Conservation (phyloP, 495 filamentous ascomycete genomes). For the Aspergillus incahuasiensis region DNA sequence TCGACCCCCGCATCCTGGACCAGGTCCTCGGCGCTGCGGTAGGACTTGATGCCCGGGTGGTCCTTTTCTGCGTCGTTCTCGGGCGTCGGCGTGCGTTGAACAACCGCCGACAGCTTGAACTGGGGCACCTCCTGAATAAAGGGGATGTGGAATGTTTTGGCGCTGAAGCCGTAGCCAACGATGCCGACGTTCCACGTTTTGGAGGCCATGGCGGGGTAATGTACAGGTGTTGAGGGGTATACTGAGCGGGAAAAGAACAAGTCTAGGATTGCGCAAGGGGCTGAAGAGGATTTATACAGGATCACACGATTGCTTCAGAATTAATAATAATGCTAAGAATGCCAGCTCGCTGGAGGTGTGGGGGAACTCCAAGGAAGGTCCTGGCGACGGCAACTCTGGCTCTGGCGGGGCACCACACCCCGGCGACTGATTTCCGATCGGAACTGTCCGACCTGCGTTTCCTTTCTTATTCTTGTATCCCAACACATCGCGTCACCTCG, state of each 20-base stretch:
- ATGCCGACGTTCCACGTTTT: conserved; percentile 55
- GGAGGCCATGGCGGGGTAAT: conserved; percentile 35
- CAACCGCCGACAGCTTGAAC: conserved; percentile 69
- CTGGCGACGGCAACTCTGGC: conserved; percentile 34
- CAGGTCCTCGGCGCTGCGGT: conserved; percentile 56
- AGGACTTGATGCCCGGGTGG: conserved; percentile 60
- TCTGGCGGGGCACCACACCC: conserved; percentile 16
- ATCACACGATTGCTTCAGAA: neutral
- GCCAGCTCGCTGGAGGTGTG: conserved; percentile 10
- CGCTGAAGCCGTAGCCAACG: conserved; percentile 71
- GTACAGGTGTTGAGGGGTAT: conserved; percentile 7
- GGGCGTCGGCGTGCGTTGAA: conserved; percentile 69
- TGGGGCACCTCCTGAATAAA: conserved; percentile 63
- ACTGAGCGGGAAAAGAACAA: neutral
- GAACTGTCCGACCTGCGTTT: neutral
- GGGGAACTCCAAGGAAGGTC: conserved; percentile 31
- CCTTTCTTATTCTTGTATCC: conserved; percentile 28
- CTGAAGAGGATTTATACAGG: neutral
- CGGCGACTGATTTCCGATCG: conserved; percentile 9
- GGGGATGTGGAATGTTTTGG: conserved; percentile 88
- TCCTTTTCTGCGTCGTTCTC: conserved; percentile 63
- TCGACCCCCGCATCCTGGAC: conserved; percentile 63
- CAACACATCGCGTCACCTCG: conserved; percentile 64
- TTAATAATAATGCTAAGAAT: neutral
- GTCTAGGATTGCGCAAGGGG: neutral